Conservation (phyloP, 352 stramenopile species). For the Phytophthora pisi region DNA sequence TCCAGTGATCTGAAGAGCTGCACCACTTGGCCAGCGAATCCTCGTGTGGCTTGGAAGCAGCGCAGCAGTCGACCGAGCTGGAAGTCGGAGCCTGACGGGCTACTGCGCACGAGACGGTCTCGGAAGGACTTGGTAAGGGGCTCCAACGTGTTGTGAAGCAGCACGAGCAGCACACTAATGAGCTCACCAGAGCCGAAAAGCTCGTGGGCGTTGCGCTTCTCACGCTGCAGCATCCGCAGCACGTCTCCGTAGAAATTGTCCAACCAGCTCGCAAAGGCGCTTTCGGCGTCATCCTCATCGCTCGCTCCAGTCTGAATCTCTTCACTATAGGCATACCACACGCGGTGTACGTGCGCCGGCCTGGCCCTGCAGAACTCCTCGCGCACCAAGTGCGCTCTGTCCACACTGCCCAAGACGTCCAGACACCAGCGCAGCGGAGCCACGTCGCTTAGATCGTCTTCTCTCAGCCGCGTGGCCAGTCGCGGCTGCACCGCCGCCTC, state of each 20-base stretch:
- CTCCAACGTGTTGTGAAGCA: conserved; percentile 61
- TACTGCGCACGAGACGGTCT: conserved; percentile 46
- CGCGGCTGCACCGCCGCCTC: conserved; percentile 54
- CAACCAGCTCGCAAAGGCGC: conserved; percentile 49
- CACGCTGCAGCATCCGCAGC: conserved; percentile 58
- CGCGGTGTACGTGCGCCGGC: conserved; percentile 55
- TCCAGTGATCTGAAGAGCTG: conserved; percentile 53
- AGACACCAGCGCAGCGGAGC: conserved; percentile 52
- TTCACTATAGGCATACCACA: conserved; percentile 58
- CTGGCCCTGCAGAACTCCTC: conserved; percentile 54
- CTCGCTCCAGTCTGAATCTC: conserved; percentile 18
- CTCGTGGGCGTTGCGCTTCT: conserved; percentile 46
- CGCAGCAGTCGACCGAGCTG: conserved; percentile 39
- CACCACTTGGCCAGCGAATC: conserved; percentile 50
- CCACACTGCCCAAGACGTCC: conserved; percentile 57
- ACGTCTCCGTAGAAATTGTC: conserved; percentile 64
- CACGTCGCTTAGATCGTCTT: conserved; percentile 51
- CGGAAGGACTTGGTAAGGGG: conserved; percentile 58
- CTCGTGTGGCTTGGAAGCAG: conserved; percentile 51
- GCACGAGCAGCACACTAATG: conserved; percentile 38
- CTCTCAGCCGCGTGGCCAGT: conserved; percentile 45
- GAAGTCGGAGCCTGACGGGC: conserved; percentile 30
- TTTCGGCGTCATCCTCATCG: conserved; percentile 13
- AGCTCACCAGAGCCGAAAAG: conserved; percentile 51
- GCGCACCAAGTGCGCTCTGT: conserved; percentile 45